Conservation (phyloP, 2,329 filamentous ascomycete genomes). For the Atkinsonella hypoxylon region DNA sequence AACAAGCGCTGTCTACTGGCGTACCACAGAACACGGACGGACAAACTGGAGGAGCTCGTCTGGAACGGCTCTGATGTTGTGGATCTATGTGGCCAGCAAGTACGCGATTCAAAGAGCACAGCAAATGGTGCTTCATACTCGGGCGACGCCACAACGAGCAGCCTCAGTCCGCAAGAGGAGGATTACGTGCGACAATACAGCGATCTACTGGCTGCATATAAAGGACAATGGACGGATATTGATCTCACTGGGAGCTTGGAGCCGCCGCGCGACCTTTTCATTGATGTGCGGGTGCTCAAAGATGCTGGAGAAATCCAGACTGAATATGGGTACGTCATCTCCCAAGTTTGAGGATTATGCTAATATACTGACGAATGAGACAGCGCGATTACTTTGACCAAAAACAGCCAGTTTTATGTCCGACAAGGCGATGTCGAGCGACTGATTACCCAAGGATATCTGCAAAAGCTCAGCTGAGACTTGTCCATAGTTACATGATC, state of each 20-base stretch:
- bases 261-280: slow-evolving; percentile 89
- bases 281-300: slow-evolving; percentile 89
- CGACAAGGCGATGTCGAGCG: slow-evolving; percentile 91
- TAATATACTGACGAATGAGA: slow-evolving; percentile 12
- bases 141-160: slow-evolving; percentile 50
- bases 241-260: slow-evolving; percentile 90
- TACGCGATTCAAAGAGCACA: slow-evolving; percentile 25
- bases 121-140: slow-evolving; percentile 21
- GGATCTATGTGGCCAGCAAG: slow-evolving; percentile 52
- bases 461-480: slow-evolving; percentile 73
- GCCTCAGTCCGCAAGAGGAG: slow-evolving; percentile 87
- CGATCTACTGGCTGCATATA: slow-evolving; percentile 88
- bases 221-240: slow-evolving; percentile 96
- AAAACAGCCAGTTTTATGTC: slow-evolving; percentile 97
- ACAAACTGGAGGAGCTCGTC: slow-evolving; percentile 86
- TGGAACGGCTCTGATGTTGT: slow-evolving; percentile 82
- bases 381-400: slow-evolving; percentile 89
- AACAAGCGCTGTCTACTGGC: slow-evolving; percentile 94
- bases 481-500: not conserved
- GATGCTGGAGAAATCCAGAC: slow-evolving; percentile 98
- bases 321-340: slow-evolving; percentile 66
- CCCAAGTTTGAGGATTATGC: not conserved
- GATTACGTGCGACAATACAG: slow-evolving; percentile 90
- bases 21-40: slow-evolving; percentile 80
- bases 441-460: slow-evolving; percentile 84